Evolutionary conservation across 75 land plant species (phyloP).

Genomic region (Sequoiadendron giganteum): DNA sequence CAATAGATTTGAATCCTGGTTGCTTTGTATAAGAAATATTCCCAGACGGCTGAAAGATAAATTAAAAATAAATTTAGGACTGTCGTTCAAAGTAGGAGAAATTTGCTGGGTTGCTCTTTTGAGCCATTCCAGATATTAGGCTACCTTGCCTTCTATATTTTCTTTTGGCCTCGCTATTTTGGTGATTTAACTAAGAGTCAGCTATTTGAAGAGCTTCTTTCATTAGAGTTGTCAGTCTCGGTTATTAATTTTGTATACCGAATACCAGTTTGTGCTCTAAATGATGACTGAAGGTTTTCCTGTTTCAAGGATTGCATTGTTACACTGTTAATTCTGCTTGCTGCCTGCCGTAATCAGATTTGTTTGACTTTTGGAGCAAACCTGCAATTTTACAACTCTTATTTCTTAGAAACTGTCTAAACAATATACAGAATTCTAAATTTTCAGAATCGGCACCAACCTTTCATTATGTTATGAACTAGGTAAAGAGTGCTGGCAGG

Average conservation of each 20-base stretch:
- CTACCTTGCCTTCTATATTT: background rate
- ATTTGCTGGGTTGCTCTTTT: background rate
- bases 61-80: background rate
- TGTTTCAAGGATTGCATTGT: background rate
- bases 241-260: background rate
- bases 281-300: background rate
- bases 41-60: background rate
- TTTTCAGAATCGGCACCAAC: constrained; percentile 15
- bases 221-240: background rate
- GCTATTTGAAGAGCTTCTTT: background rate
- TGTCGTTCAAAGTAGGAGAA: background rate
- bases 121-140: background rate
- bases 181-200: background rate
- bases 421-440: background rate
- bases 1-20: background rate
- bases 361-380: background rate
- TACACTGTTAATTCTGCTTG: background rate
- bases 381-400: background rate
- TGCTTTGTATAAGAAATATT: background rate
- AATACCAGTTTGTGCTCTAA: background rate
- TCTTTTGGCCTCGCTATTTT: background rate
- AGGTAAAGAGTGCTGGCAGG: constrained; percentile 79
- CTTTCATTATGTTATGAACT: constrained; percentile 56
- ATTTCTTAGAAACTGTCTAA: background rate
- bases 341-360: background rate